Conservation (phyloP, 2,329 filamentous ascomycete genomes). For the Fusarium musae region DNA sequence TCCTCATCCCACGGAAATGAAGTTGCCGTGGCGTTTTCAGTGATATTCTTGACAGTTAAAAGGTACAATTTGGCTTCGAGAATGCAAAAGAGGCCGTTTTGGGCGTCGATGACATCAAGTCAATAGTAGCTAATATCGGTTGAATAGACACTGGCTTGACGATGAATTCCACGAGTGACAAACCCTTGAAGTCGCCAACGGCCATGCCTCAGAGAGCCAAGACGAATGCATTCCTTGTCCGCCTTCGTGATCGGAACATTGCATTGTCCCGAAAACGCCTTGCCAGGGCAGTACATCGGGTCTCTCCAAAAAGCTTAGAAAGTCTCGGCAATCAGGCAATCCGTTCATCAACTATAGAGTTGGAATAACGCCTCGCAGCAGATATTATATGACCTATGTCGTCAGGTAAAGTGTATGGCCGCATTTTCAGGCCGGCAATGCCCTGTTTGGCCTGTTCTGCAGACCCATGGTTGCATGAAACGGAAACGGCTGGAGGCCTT, state of each 20-base stretch:
- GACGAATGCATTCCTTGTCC: slow-evolving; percentile 11
- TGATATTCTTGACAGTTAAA: background rate
- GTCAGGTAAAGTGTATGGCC: slow-evolving; percentile 5
- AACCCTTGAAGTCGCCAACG: background rate
- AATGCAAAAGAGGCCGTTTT: slow-evolving; percentile 1
- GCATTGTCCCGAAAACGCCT: background rate
- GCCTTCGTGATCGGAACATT: background rate
- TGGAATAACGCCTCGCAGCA: slow-evolving; percentile 9
- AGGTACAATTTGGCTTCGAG: background rate
- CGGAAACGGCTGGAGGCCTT: slow-evolving; percentile 7
- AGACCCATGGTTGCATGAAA: slow-evolving; percentile 18
- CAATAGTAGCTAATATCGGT: background rate
- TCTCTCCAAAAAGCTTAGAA: background rate
- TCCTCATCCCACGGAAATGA: background rate
- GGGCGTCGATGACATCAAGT: background rate
- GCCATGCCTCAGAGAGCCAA: background rate
- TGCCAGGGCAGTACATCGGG: background rate
- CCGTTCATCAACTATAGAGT: background rate
- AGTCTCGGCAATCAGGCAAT: background rate
- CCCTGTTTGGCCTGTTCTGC: slow-evolving; percentile 3
- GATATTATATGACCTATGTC: background rate
- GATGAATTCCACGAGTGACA: background rate
- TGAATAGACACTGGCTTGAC: background rate
- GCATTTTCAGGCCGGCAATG: slow-evolving; percentile 14
- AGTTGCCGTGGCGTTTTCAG: background rate